Evolutionary conservation across 2,329 filamentous ascomycete species (phyloP), one percentile per base, ranked within the genome.

Genomic region (Colletotrichum filicis): DNA sequence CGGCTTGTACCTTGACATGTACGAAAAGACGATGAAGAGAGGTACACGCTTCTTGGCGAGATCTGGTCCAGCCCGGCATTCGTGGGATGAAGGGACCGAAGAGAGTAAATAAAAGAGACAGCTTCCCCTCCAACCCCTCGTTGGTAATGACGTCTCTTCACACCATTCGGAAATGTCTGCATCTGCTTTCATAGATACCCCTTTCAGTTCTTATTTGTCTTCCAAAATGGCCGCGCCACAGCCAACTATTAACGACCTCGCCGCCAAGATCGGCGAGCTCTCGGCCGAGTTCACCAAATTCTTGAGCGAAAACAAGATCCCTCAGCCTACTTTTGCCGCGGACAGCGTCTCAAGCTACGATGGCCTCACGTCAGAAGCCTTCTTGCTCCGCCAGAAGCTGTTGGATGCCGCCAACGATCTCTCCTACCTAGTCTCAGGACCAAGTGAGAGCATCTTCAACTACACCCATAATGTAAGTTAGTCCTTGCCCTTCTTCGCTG

Each of bases 391-490:
- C 19, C 85, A 87, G 76, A 75, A 79, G 53, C 81, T 88, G 5
- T 76, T 85, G 12, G 86, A 88, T 76, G 79, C 82, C 3, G 75
- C 87, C 56, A 85, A 80, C 32, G 86, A 88, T 65, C 80, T 88
- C 79, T 83, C 80, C 74, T 85, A 85, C 63, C 76, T 88, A 4
- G 81, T 82, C 7, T 84, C 86, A 64, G 86, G 86, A 0, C 86
- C 86, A 0, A 87, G 85, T 73, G 86, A 88, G 77, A 87, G 85
- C 67, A 82, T 87, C 28, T 87, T 86, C 76, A 85, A 85, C 76
- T 84, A 84, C 62, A 79, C 79, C 14, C 83, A 85, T 73, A 82
- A 79, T 53, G 83, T 84, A 76, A 78, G 81, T 11, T 52, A 9
- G 2, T 7, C 16, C 6, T 12, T 6, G 37, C 5, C 19, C 28